These are phyloP conservation scores for Picea sitchensis DNA, from an alignment of 75 land plant genomes.

Conservation along the genomic window DNA sequence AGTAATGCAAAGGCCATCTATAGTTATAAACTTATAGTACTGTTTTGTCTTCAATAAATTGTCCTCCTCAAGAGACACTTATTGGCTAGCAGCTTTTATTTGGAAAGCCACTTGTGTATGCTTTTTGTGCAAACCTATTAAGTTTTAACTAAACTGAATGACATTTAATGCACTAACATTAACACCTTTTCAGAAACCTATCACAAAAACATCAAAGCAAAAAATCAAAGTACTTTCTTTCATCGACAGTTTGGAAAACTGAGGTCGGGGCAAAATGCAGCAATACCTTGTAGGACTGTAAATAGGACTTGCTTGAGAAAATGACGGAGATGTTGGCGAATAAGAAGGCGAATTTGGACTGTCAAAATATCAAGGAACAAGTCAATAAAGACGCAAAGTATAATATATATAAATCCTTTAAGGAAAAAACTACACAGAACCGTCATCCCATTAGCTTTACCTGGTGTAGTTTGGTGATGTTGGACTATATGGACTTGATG, in stretches of 20 bases:
- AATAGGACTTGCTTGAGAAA: constrained; percentile 76
- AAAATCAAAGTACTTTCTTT: not conserved
- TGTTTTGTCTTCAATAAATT: too few species aligned
- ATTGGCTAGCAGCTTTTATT: too few species aligned
- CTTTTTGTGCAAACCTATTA: too few species aligned
- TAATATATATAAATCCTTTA: not conserved
- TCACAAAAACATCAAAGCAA: not conserved
- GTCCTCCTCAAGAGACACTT: too few species aligned
- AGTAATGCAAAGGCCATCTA: too few species aligned
- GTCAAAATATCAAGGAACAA: constrained; percentile 18
- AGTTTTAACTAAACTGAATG: too few species aligned
- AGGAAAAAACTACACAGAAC: not conserved
- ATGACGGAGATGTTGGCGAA: constrained; percentile 97
- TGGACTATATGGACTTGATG: constrained; percentile 38
- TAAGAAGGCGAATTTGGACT: constrained; percentile 97
- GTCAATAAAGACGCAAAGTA: not conserved
- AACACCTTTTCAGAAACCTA: not conserved
- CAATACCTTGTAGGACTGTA: constrained; percentile 87
- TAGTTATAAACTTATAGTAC: too few species aligned
- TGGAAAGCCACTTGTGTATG: too few species aligned
- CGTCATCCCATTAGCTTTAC: constrained; percentile 4
- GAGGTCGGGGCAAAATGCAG: not conserved
- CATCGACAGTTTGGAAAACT: not conserved
- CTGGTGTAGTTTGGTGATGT: constrained; percentile 51
- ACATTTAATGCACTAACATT: too few species aligned